Evolutionary conservation across 78 protist genomes (phyloP).

Genomic region (Isochrysis galbana): DNA sequence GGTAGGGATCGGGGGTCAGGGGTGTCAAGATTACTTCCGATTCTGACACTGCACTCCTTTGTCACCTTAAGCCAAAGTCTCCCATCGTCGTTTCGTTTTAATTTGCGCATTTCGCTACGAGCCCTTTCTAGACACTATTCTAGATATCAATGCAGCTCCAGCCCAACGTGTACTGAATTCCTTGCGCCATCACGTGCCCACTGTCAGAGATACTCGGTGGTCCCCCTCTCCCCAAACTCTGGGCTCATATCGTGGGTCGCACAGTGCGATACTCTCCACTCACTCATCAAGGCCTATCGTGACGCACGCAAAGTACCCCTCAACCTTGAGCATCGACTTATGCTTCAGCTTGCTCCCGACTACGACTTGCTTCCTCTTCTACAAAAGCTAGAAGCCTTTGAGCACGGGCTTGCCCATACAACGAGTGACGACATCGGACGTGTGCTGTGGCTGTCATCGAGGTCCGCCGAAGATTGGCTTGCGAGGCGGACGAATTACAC

Average conservation of each 20-base stretch:
- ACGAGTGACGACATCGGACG: not conserved
- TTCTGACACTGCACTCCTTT: too few relatives aligned
- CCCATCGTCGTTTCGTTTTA: too few relatives aligned
- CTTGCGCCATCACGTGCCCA: too few relatives aligned
- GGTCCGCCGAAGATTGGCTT: constrained; percentile 28
- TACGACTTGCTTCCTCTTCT: not conserved
- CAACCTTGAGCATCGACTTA: constrained; percentile 30
- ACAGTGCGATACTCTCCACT: constrained; percentile 72
- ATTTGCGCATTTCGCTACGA: too few relatives aligned
- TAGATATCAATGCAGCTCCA: too few relatives aligned
- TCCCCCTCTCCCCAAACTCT: constrained; percentile 83
- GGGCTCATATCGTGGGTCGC: constrained; percentile 88
- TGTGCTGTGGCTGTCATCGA: not conserved
- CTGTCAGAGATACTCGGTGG: constrained; percentile 59
- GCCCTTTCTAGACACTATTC: too few relatives aligned
- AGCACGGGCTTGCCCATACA: constrained; percentile 19
- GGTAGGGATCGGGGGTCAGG: too few relatives aligned
- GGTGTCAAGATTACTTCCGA: too few relatives aligned
- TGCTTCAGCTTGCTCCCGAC: constrained; percentile 31
- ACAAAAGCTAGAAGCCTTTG: constrained; percentile 35
- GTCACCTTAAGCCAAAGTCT: too few relatives aligned
- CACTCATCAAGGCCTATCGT: constrained; percentile 48
- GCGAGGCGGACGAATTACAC: constrained; percentile 37
- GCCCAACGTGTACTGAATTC: too few relatives aligned
- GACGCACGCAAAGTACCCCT: not conserved